phyloP scores from a whole-genome alignment of 495 filamentous ascomycete species.

The Trichoderma reesei region DNA sequence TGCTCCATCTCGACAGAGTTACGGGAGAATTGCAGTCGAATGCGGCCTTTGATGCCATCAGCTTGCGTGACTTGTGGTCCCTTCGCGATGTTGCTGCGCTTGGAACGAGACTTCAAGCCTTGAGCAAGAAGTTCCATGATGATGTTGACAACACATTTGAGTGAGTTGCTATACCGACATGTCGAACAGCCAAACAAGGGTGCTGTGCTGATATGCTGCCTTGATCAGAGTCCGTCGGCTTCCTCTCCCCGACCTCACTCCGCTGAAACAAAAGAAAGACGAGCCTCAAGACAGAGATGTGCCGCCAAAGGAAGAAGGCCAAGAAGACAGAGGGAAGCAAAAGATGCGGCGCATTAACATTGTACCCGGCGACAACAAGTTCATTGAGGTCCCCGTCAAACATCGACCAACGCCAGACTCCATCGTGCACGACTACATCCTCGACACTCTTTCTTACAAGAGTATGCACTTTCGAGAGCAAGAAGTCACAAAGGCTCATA shows the following conservation, averaged over 20 bases:
- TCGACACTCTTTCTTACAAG: slow-evolving; percentile 15
- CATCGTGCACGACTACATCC: slow-evolving; percentile 16
- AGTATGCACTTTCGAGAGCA: slow-evolving; percentile 22
- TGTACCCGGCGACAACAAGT: background rate
- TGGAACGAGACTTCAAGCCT: background rate
- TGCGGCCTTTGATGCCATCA: too few relatives aligned
- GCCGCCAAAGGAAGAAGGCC: background rate
- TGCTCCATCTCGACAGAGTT: slow-evolving; percentile 6
- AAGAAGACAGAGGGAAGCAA: background rate
- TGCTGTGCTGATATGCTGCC: background rate
- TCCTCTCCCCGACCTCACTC: background rate
- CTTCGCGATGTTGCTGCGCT: background rate
- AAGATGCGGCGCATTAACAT: slow-evolving; percentile 1
- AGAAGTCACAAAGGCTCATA: slow-evolving; percentile 16
- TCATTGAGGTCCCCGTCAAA: background rate
- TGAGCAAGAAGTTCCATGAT: background rate
- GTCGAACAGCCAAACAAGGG: too few relatives aligned
- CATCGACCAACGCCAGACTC: background rate
- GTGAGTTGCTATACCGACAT: background rate
- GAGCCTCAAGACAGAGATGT: background rate
- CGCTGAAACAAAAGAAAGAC: background rate
- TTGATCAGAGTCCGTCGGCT: background rate
- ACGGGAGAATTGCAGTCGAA: too few relatives aligned
- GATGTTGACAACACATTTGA: background rate
- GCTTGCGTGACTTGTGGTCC: background rate